Conservation (phyloP, 2,329 filamentous ascomycete species). For the Thelonectria blattea region DNA sequence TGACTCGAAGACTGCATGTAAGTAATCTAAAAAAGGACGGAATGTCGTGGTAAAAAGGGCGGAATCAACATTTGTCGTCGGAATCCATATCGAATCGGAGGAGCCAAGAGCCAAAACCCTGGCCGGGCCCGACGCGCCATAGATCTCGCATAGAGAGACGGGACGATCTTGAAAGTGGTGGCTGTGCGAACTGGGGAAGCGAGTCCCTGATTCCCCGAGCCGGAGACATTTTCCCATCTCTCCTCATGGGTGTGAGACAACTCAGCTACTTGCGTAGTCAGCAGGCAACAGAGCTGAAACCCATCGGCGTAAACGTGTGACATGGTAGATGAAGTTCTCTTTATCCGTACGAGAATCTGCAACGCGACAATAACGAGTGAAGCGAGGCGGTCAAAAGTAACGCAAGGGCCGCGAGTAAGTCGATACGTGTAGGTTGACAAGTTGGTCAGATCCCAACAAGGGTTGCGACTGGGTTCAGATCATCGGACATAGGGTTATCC, state of each 20-base stretch:
- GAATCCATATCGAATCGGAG: background rate
- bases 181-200: slow-evolving; percentile 24
- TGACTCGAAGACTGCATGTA: background rate
- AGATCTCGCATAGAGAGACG: slow-evolving; percentile 32
- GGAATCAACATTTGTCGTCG: background rate
- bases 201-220: slow-evolving; percentile 12
- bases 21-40: background rate
- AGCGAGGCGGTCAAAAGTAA: background rate
- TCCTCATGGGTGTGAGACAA: background rate
- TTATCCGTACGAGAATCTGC: slow-evolving; percentile 21
- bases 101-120: slow-evolving; percentile 1
- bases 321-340: slow-evolving; percentile 8
- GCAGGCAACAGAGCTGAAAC: slow-evolving; percentile 21
- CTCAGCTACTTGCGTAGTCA: background rate
- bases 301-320: slow-evolving; percentile 17
- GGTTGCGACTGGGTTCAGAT: slow-evolving; percentile 16
- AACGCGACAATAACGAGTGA: slow-evolving; percentile 13
- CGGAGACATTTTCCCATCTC: slow-evolving; percentile 8
- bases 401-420: background rate
- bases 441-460: slow-evolving; percentile 1
- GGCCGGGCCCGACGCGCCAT: slow-evolving; percentile 21
- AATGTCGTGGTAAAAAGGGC: background rate
- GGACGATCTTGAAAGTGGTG: slow-evolving; percentile 31
- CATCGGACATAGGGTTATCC: slow-evolving; percentile 4
- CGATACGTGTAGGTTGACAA: background rate